Evolutionary conservation across 768 basidiomycete species (phyloP).

Genomic region (Tylopilus felleus): DNA sequence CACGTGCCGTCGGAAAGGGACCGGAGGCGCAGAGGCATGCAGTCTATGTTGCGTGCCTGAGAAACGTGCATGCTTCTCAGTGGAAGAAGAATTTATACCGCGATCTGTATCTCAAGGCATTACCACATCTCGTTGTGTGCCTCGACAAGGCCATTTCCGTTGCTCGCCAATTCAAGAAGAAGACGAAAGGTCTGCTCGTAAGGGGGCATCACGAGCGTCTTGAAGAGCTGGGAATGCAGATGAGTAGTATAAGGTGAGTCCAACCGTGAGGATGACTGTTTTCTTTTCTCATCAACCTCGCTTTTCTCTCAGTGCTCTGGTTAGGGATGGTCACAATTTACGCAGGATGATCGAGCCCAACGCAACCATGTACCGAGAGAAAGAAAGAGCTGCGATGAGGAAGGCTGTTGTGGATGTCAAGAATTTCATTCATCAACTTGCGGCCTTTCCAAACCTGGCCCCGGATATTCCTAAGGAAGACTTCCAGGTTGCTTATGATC

Average conservation of each 20-base stretch:
- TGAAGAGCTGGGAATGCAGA: constrained; percentile 22
- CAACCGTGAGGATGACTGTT: not conserved
- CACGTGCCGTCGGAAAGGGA: constrained; percentile 16
- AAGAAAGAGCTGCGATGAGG: no score
- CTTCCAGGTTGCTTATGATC: constrained; percentile 31
- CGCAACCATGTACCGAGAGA: no score
- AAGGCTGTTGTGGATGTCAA: no score
- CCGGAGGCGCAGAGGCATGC: constrained; percentile 18
- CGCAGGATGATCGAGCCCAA: no score
- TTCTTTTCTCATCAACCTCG: no score
- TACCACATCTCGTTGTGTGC: no score
- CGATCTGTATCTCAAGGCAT: no score
- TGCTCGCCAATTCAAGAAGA: constrained; percentile 28
- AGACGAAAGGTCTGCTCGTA: constrained; percentile 34
- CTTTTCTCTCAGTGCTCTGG: constrained; percentile 20
- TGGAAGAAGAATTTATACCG: constrained; percentile 36
- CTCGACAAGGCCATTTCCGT: constrained; percentile 23
- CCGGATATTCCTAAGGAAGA: constrained; percentile 24
- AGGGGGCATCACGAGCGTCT: no score
- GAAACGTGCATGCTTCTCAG: constrained; percentile 22
- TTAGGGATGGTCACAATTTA: constrained; percentile 27
- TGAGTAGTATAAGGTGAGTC: constrained; percentile 35
- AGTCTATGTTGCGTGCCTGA: constrained; percentile 30
- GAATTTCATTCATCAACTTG: no score
- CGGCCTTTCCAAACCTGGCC: constrained; percentile 7